phyloP scores from a whole-genome alignment of 208 protist genomes.

The Endotrypanum monterogeii region DNA sequence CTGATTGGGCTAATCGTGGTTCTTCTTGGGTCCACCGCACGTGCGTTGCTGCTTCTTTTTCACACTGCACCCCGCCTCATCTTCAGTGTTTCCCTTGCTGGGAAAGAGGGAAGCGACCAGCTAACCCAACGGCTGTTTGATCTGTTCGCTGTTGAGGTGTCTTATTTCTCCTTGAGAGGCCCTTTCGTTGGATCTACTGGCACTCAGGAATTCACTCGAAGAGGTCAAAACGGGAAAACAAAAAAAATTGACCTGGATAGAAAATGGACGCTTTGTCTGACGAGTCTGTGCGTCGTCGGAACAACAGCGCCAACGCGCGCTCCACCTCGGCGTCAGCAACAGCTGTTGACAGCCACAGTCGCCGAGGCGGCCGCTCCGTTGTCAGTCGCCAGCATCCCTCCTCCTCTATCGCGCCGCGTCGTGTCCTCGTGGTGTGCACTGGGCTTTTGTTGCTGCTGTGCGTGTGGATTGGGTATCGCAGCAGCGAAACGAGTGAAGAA shows the following conservation, averaged over 20 bases:
- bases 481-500: background rate
- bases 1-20: background rate
- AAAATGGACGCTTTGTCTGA: conserved; percentile 8
- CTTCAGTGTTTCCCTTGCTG: background rate
- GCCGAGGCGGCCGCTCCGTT: background rate
- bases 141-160: background rate
- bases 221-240: background rate
- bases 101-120: background rate
- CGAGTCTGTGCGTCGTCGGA: conserved; percentile 21
- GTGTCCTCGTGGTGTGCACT: background rate
- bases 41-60: background rate
- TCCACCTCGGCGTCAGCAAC: background rate
- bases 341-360: conserved; percentile 6
- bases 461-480: conserved; percentile 12
- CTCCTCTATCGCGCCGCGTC: background rate
- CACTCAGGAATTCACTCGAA: background rate
- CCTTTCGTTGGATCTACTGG: background rate
- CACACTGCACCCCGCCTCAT: background rate
- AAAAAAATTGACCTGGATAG: background rate
- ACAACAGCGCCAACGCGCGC: conserved; percentile 5
- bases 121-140: background rate
- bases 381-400: background rate
- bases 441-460: conserved; percentile 13
- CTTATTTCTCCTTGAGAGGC: background rate
- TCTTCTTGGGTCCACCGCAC: background rate